Conservation (phyloP, 1,284 basidiomycete species). For the Boletellus dicymbophilus region DNA sequence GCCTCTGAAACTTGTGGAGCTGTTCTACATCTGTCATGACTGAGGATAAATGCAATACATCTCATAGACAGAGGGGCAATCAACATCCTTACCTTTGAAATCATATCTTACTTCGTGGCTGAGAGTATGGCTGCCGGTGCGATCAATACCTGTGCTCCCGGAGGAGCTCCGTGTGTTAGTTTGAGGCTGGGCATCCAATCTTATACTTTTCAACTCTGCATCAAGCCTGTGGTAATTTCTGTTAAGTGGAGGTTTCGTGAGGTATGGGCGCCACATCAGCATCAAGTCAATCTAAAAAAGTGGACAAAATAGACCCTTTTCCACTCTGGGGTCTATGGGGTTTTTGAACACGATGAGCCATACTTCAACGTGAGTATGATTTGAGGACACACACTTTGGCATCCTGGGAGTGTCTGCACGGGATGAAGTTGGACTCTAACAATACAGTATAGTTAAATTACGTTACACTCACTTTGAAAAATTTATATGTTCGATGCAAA, state of each 20-base stretch:
- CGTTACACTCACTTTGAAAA: neutral
- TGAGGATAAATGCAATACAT: no score
- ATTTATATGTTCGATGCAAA: neutral
- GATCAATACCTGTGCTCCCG: neutral
- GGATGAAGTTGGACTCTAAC: neutral
- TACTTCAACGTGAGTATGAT: neutral
- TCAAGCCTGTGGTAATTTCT: slow-evolving; percentile 76
- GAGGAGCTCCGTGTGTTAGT: slow-evolving; percentile 11
- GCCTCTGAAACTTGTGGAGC: no score
- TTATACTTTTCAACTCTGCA: slow-evolving; percentile 63
- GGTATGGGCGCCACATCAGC: neutral
- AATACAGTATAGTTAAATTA: no score
- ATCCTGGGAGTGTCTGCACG: slow-evolving; percentile 60
- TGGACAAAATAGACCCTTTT: slow-evolving; percentile 80
- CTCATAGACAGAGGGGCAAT: no score
- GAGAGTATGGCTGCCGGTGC: neutral
- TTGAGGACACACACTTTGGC: slow-evolving; percentile 53
- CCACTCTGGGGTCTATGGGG: slow-evolving; percentile 71
- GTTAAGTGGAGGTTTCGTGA: neutral
- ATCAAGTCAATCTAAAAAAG: no score
- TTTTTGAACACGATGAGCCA: neutral
- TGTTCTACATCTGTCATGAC: no score
- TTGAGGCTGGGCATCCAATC: slow-evolving; percentile 19
- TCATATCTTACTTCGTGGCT: neutral
- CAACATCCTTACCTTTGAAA: neutral